Conservation (phyloP, 371 early-diverging fungal genomes). For the Capniomyces stellatus region DNA sequence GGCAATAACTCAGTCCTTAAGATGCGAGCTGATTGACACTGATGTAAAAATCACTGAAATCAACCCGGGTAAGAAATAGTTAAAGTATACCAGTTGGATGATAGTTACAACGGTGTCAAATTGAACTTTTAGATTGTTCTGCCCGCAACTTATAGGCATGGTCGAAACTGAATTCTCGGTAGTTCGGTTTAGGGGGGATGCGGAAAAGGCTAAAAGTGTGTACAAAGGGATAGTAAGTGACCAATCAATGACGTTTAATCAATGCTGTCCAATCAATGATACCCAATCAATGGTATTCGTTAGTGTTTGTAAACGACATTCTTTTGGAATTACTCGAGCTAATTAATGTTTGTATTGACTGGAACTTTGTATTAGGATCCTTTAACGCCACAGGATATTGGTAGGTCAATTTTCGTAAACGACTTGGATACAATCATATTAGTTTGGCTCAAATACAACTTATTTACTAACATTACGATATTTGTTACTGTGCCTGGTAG, state of each 20-base stretch:
- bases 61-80: too few relatives aligned
- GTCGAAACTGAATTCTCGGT: slow-evolving; percentile 88
- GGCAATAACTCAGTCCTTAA: slow-evolving; percentile 57
- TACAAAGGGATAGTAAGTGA: slow-evolving; percentile 64
- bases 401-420: too few relatives aligned
- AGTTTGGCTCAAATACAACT: too few relatives aligned
- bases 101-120: too few relatives aligned
- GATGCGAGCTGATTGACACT: slow-evolving; percentile 60
- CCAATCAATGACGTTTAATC: too few relatives aligned
- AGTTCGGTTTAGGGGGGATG: slow-evolving; percentile 68
- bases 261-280: too few relatives aligned
- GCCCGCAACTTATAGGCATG: too few relatives aligned
- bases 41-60: slow-evolving; percentile 60
- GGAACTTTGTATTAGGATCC: slow-evolving; percentile 27
- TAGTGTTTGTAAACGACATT: not conserved
- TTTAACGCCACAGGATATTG: slow-evolving; percentile 53
- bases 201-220: slow-evolving; percentile 51
- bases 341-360: not conserved
- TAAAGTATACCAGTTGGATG: too few relatives aligned
- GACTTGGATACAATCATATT: too few relatives aligned
- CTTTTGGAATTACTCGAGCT: not conserved
- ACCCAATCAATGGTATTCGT: too few relatives aligned
- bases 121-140: not conserved
- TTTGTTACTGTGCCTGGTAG: too few relatives aligned
- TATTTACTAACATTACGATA: too few relatives aligned